Percentiles rank a stretch among this genome's conserved stretches.
Conservation (phyloP, 257 asterid genomes). For the Fraxinus anomala region DNA sequence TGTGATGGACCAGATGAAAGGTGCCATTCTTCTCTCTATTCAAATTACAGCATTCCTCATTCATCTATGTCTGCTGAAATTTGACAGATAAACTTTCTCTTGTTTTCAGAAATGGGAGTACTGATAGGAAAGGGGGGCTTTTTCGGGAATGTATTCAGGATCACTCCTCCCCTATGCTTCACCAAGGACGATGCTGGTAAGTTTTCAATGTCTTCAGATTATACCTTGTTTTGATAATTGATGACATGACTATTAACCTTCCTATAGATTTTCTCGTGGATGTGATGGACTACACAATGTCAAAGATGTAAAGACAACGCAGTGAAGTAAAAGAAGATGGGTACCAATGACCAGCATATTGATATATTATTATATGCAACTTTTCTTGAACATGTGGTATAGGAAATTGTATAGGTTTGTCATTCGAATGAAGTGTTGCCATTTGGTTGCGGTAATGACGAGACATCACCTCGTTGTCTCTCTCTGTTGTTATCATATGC, state of each 20-base stretch:
- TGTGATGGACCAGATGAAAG: slow-evolving; percentile 82
- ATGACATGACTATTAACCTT: not conserved
- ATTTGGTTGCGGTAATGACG: slow-evolving; percentile 36
- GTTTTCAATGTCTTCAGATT: slow-evolving; percentile 14
- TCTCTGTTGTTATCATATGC: slow-evolving; percentile 8
- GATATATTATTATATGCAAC: not conserved
- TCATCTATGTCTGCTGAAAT: not conserved
- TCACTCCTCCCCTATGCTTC: slow-evolving; percentile 99
- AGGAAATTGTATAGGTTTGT: not conserved
- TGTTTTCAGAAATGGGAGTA: slow-evolving; percentile 75
- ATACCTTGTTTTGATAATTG: not conserved
- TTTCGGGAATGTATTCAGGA: slow-evolving; percentile 79
- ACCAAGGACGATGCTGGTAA: slow-evolving; percentile 86
- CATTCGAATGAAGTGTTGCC: slow-evolving; percentile 19
- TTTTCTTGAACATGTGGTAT: not conserved
- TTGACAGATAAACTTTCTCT: not conserved
- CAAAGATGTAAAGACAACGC: slow-evolving; percentile 43
- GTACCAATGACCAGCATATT: not conserved
- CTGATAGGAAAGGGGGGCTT: slow-evolving; percentile 90
- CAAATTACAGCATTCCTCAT: too few species aligned
- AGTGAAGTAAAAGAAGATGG: slow-evolving; percentile 4
- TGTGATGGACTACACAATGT: slow-evolving; percentile 64
- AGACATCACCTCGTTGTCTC: slow-evolving; percentile 82
- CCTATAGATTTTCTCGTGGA: slow-evolving; percentile 71
- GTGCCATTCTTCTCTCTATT: slow-evolving; percentile 36